Base-by-base conservation (phyloP, 75 land plant genomes). In the Cryptomeria japonica region DNA sequence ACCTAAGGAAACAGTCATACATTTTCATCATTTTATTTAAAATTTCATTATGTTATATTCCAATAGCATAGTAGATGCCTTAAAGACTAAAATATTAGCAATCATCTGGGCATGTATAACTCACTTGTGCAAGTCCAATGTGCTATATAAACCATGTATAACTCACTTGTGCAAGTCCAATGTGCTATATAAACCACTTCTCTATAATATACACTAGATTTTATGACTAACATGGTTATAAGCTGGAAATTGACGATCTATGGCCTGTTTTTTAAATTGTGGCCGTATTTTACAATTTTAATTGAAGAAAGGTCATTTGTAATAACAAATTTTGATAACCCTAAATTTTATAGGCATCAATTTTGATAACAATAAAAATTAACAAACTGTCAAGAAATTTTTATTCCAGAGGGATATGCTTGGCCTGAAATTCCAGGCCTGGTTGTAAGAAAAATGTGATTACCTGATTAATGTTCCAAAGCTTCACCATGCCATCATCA, bases 381-480 rank as follows among this genome's bases (percentile, higher is more conserved):
- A n/a, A 4, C 5, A 0, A n/a, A 83, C 46, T 44, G 46, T 5
- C 3, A 4, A 36, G 46, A 83, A 44, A n/a, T 83, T 18, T 83
- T 18, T 70, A 70, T 70, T 22, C 28, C 25, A 38, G 28, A 83
- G 84, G 46, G 46, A n/a, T n/a, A 83, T 39, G 93, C 89, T 90
- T 93, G 90, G 89, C 91, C 53, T 51, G 53, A 51, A 51, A 51
- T 51, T 51, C 53, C 53, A 51, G 53, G 53, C 53, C 53, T 85
- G 82, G 86, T 19, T 85, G 93, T 92, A 90, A 88, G 94, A 87
- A 92, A 91, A 87, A 76, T 89, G 91, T 87, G 94, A 95, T 93
- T 94, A 91, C 98, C 96, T 96, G 97, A 92, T 94, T 96, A 91
- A 93, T 96, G 90, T 90, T 94, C 98, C 98, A 96, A 25, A 96